Percentiles rank a stretch among this genome's conserved stretches.
Conservation (phyloP, 768 basidiomycete genomes). For the Pleurotus platypus region DNA sequence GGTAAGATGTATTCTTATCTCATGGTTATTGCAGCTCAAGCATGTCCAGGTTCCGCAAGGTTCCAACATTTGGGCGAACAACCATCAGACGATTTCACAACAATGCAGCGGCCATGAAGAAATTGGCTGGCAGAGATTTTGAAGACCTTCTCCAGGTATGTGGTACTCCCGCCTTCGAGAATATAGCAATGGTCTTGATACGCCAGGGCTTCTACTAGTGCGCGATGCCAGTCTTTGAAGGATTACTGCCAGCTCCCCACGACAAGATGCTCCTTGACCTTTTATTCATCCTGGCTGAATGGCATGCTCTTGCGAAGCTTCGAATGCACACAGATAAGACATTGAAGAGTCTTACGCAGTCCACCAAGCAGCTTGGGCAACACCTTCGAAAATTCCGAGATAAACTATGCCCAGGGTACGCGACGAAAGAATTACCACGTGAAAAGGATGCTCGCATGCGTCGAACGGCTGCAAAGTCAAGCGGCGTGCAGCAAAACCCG, state of each 20-base stretch:
- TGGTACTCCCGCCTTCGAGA: background rate
- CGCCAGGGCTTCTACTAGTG: constrained; percentile 18
- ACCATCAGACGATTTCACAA: constrained; percentile 30
- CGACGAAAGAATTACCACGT: constrained; percentile 19
- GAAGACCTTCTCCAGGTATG: constrained; percentile 40
- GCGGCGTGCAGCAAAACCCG: background rate
- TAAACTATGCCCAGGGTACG: constrained; percentile 13
- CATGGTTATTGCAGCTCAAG: too few relatives aligned
- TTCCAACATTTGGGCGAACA: constrained; percentile 23
- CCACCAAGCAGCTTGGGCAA: constrained; percentile 22
- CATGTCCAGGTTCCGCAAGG: constrained; percentile 17
- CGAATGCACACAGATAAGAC: constrained; percentile 32
- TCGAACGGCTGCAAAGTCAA: background rate
- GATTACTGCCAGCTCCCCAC: constrained; percentile 27
- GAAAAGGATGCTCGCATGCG: constrained; percentile 20
- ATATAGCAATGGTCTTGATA: background rate
- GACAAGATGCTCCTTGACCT: constrained; percentile 18
- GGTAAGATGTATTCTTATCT: constrained; percentile 12
- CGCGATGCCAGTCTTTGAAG: constrained; percentile 29
- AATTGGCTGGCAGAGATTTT: constrained; percentile 32
- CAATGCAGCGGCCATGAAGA: constrained; percentile 30
- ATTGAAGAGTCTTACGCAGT: constrained; percentile 18
- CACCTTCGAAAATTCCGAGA: constrained; percentile 19
- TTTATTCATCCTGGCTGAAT: constrained; percentile 23
- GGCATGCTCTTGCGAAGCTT: constrained; percentile 32